Base-by-base conservation (phyloP, 441 rosid genomes). In the Adansonia madagascariensis region DNA sequence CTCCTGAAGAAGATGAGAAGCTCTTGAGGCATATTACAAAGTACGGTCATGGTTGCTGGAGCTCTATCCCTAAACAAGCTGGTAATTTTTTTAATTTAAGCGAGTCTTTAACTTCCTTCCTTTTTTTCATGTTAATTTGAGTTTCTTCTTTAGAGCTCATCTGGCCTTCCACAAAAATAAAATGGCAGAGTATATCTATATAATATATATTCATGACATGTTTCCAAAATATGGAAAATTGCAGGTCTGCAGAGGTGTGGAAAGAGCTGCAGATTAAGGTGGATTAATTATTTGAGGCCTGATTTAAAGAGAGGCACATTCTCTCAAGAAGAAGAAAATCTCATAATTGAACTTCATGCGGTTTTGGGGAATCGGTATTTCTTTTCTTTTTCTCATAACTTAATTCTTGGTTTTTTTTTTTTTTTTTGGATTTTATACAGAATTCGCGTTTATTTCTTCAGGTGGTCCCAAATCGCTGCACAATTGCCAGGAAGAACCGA, bases 381-480 rank as follows among this genome's bases (percentile, higher is more conserved):
- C 35, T 31, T 31, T 31, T 31, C 35, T 31, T 31, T 31, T 31
- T 31, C 35, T 31, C 35, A 31, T 31, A 31, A 31, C 35, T 31
- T 31, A 35, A 35, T 1, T 27, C 31, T 27, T 27, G 31, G 1
- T 31, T 31, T 31, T 31, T 3, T 31, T 31, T n/a, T 15, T 27
- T 24, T 57, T 7, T 20, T 67, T 75, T 66, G 53, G 64, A 53
- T 20, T 67, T 66, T 76, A 22, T 8, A 46, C 41, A 14, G 41
- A 15, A 27, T 6, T 66, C n/a, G 41, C 5, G 6, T 35, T 35
- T 35, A 35, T 35, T 35, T 35, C 41, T 4, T 4, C 88, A 95
- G 99, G 84, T 95, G 99, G 99, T 95, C 99, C 76, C 98, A 93
- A 79, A 95, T 95, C 68, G 99, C 99, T 15, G 90, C 97, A 12